Conservation (phyloP, 129 eudicot genomes). For the Escallonia herrerae region DNA sequence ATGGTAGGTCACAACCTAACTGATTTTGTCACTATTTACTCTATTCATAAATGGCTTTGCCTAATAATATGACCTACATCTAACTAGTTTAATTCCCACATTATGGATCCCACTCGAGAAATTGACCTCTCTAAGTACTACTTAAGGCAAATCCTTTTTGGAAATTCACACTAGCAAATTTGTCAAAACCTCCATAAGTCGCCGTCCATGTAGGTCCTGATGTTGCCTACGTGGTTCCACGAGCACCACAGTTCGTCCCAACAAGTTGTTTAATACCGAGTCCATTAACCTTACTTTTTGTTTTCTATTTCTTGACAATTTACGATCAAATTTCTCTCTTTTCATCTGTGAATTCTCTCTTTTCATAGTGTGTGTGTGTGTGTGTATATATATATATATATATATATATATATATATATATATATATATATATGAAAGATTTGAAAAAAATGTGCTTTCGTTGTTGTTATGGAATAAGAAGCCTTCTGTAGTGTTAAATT, state of each 20-base stretch:
- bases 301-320: too few species aligned
- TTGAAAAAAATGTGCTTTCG: too few species aligned
- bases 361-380: too few species aligned
- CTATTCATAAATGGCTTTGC: constrained; percentile 58
- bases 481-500: too few species aligned
- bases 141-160: background rate
- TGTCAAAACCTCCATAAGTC: constrained; percentile 39
- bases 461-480: too few species aligned
- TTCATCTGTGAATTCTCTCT: too few species aligned
- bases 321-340: too few species aligned
- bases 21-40: constrained; percentile 50
- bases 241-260: constrained; percentile 37
- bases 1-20: constrained; percentile 73
- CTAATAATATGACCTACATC: constrained; percentile 62
- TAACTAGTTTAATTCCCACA: constrained; percentile 32
- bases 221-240: constrained; percentile 45
- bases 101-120: constrained; percentile 34
- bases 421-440: too few species aligned
- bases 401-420: too few species aligned
- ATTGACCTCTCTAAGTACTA: background rate
- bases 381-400: too few species aligned
- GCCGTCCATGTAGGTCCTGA: constrained; percentile 33
- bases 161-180: constrained; percentile 9
- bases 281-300: too few species aligned
- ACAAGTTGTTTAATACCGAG: constrained; percentile 20